A percentile compares a stretch with the other conserved stretches of the same genome.
Conservation (phyloP, 257 asterid species). For the Lycium barbarum region DNA sequence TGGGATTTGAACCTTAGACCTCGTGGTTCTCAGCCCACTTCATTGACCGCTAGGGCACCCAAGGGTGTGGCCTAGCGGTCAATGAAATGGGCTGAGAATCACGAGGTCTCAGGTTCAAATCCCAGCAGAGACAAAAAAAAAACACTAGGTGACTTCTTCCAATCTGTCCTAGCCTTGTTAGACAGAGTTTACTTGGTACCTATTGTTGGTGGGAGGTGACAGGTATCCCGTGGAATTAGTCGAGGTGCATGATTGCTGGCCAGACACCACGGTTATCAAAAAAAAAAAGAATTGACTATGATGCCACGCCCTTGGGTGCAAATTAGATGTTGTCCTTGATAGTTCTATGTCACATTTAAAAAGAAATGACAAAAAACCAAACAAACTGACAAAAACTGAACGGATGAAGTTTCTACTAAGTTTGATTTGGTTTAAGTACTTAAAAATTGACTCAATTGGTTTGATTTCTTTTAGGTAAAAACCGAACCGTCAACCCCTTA, state of each 20-base stretch:
- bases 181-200: no score
- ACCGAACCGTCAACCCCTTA: constrained; percentile 6
- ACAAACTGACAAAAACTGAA: neutral
- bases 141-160: no score
- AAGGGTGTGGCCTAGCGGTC: no score
- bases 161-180: no score
- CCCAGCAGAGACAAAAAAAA: no score
- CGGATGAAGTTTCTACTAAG: neutral
- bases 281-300: no score
- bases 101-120: no score
- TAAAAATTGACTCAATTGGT: neutral
- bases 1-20: neutral
- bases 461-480: neutral
- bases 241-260: no score
- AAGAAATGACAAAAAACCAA: neutral
- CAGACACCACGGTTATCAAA: no score
- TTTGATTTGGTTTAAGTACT: constrained; percentile 14
- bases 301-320: neutral
- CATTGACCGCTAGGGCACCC: neutral
- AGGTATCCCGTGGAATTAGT: no score
- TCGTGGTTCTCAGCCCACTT: neutral
- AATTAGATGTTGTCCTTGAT: neutral
- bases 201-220: no score
- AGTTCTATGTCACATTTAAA: neutral
- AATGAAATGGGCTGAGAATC: no score